These are phyloP conservation scores for Candida anglica DNA, from an alignment of 805 yeast genomes.

Conservation along the genomic window DNA sequence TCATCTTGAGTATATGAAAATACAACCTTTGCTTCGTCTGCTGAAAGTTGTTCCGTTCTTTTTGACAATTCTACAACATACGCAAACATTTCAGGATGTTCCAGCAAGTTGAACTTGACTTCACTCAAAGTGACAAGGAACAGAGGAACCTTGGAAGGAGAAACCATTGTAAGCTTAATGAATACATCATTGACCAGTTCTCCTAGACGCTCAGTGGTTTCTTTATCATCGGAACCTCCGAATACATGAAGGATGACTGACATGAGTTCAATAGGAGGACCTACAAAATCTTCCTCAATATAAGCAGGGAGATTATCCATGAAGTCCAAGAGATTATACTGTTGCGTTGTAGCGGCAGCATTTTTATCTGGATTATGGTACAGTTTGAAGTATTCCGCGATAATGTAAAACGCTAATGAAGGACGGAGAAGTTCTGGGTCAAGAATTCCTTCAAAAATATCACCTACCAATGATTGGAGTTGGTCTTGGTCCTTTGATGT, in stretches of 20 bases:
- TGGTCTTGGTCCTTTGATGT: too few species aligned
- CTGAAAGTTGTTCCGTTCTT: constrained; percentile 12
- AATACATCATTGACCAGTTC: constrained; percentile 32
- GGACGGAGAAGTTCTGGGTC: too few species aligned
- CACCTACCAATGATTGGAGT: too few species aligned
- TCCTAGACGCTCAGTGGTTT: constrained; percentile 7
- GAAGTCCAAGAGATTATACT: too few species aligned
- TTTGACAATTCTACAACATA: constrained; percentile 28
- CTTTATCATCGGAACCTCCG: constrained; percentile 8
- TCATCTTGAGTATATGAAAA: constrained; percentile 13
- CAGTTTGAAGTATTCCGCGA: too few species aligned
- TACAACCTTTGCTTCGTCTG: constrained; percentile 17
- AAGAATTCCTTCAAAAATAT: too few species aligned
- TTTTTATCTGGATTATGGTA: too few species aligned
- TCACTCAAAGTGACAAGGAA: constrained; percentile 12
- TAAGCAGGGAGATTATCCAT: constrained; percentile 21
- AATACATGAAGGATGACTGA: constrained; percentile 14
- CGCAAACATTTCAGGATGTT: constrained; percentile 19
- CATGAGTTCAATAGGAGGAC: constrained; percentile 15
- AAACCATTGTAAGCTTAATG: constrained; percentile 21
- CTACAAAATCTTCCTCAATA: constrained; percentile 22
- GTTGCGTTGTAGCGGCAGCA: too few species aligned
- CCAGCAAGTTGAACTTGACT: constrained; percentile 1
- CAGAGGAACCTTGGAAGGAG: constrained; percentile 13
- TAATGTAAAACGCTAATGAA: too few species aligned